These are phyloP conservation scores for Colletotrichum acutatum DNA, from an alignment of 2,329 filamentous ascomycete genomes.

Conservation along the genomic window DNA sequence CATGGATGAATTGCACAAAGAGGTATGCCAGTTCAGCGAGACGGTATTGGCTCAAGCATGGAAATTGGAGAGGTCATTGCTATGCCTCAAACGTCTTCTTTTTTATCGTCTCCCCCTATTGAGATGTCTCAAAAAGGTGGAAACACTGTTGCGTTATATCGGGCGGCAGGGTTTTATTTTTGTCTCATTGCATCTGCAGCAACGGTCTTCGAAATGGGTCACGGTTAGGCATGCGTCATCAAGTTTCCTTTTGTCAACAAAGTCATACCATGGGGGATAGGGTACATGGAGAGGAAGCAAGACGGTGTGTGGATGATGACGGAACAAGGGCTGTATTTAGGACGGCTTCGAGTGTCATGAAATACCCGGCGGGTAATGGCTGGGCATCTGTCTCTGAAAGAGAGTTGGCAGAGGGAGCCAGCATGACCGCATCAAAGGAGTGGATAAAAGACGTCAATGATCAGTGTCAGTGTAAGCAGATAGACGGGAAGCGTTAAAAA, in stretches of 20 bases:
- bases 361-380: conserved; percentile 21
- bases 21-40: not conserved
- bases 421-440: conserved; percentile 26
- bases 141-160: conserved; percentile 17
- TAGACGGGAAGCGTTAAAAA: conserved; percentile 35
- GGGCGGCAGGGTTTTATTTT: conserved; percentile 31
- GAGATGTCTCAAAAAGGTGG: conserved; percentile 1
- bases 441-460: conserved; percentile 31
- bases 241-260: conserved; percentile 29
- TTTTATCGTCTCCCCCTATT: not conserved
- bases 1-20: not conserved
- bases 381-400: conserved; percentile 6
- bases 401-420: conserved; percentile 13
- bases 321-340: not conserved
- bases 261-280: conserved; percentile 24
- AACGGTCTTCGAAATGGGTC: conserved; percentile 33
- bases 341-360: conserved; percentile 21
- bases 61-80: conserved; percentile 2
- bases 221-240: conserved; percentile 33
- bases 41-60: conserved; percentile 1
- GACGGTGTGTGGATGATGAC: conserved; percentile 5
- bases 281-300: conserved; percentile 20
- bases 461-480: conserved; percentile 35
- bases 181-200: conserved; percentile 35
- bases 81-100: conserved; percentile 18